Percentiles rank a stretch among this genome's conserved stretches.
Evolutionary conservation across 768 basidiomycete species (phyloP).

Genomic region (Trametes maxima): DNA sequence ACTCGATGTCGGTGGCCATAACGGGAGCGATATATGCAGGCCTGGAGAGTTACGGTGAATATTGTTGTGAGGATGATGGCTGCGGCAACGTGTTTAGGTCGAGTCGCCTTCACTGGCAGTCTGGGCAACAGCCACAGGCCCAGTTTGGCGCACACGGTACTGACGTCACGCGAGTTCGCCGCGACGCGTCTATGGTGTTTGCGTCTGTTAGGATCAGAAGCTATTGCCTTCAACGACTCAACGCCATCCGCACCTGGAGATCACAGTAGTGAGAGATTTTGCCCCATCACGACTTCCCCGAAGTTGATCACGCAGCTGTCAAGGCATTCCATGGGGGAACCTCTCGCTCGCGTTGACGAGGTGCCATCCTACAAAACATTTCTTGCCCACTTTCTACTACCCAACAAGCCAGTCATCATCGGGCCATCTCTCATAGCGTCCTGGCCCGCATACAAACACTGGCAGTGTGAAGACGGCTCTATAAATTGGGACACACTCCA

Average conservation of each 20-base stretch:
- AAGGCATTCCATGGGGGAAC: neutral
- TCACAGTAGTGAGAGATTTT: too few species aligned
- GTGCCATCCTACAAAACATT: constrained; percentile 27
- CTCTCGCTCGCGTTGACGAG: constrained; percentile 1
- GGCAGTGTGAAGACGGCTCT: constrained; percentile 10
- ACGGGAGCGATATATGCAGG: neutral
- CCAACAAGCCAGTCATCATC: constrained; percentile 31
- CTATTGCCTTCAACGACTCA: constrained; percentile 14
- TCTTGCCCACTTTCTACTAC: constrained; percentile 23
- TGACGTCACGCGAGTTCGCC: constrained; percentile 12
- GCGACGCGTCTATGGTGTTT: neutral
- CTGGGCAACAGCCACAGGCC: neutral
- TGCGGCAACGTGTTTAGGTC: constrained; percentile 3
- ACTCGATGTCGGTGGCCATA: constrained; percentile 42
- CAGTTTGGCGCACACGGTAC: neutral
- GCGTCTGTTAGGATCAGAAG: constrained; percentile 16
- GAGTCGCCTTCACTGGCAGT: neutral
- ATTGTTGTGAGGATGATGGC: neutral
- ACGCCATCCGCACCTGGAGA: neutral
- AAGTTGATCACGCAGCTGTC: too few species aligned
- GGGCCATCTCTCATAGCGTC: constrained; percentile 21
- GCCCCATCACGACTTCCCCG: too few species aligned
- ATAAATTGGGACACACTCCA: constrained; percentile 29
- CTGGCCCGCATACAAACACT: constrained; percentile 26
- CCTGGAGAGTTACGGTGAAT: neutral